phyloP scores from a whole-genome alignment of 805 yeast genomes.

The Yamadazyma phyllophila region DNA sequence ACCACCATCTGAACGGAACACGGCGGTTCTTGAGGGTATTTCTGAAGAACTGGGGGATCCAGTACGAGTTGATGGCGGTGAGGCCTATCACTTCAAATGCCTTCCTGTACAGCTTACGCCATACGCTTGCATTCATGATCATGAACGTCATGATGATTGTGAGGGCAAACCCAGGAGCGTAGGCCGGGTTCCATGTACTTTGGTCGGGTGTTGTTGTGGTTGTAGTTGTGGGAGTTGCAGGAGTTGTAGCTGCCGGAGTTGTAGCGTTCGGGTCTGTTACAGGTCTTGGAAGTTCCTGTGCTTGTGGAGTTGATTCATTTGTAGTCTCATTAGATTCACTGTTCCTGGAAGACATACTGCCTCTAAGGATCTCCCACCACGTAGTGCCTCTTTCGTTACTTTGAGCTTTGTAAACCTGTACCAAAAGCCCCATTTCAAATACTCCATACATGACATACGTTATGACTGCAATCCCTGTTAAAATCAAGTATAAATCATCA shows the following conservation, averaged over 20 bases:
- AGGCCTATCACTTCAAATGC: conserved; percentile 57
- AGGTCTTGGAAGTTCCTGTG: conserved; percentile 9
- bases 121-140: conserved; percentile 52
- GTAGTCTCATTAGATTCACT: not conserved
- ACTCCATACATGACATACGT: conserved; percentile 68
- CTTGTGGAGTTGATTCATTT: not conserved
- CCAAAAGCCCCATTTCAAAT: conserved; percentile 73
- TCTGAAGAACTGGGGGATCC: conserved; percentile 88
- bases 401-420: conserved; percentile 66
- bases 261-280: conserved; percentile 8
- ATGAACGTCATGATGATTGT: conserved; percentile 46
- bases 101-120: conserved; percentile 59
- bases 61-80: conserved; percentile 60
- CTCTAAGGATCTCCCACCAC: conserved; percentile 64
- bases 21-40: conserved; percentile 69
- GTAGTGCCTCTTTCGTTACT: conserved; percentile 67
- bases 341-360: conserved; percentile 35
- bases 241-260: conserved; percentile 9
- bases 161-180: conserved; percentile 26
- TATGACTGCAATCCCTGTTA: conserved; percentile 67
- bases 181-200: conserved; percentile 23
- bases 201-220: conserved; percentile 8
- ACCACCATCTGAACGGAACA: conserved; percentile 67
- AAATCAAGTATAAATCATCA: conserved; percentile 59
- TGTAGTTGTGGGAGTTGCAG: conserved; percentile 10